Conservation (phyloP, 2,329 filamentous ascomycete genomes). For the Pestalotiopsis sp. region DNA sequence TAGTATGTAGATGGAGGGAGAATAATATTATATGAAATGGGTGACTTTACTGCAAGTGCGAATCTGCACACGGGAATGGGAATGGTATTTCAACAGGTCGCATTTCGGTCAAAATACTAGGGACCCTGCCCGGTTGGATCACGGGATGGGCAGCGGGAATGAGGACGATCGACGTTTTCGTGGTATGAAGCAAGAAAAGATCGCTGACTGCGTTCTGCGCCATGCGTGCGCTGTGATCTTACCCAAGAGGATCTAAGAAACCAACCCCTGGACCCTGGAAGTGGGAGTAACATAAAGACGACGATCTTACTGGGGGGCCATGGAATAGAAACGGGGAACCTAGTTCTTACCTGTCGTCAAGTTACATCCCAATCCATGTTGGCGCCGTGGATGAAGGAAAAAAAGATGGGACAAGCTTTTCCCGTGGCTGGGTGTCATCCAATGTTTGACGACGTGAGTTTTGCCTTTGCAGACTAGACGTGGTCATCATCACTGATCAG, state of each 20-base stretch:
- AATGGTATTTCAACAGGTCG: neutral
- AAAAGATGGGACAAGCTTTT: slow-evolving; percentile 1
- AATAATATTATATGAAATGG: neutral
- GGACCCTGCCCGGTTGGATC: neutral
- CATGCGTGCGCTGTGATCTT: neutral
- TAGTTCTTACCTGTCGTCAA: neutral
- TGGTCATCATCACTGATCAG: neutral
- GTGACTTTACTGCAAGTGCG: neutral
- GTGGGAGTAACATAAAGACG: neutral
- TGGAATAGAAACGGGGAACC: neutral
- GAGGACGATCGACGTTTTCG: slow-evolving; percentile 7
- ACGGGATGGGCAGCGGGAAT: neutral
- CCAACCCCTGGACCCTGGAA: neutral
- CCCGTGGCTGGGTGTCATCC: slow-evolving; percentile 5
- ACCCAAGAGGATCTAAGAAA: neutral
- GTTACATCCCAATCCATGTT: neutral
- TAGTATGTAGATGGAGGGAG: neutral
- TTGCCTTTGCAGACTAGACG: neutral
- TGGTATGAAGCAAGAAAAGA: slow-evolving; percentile 1
- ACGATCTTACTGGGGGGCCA: neutral
- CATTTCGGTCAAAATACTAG: neutral
- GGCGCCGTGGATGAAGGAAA: neutral
- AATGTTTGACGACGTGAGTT: neutral
- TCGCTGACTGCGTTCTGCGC: slow-evolving; percentile 2
- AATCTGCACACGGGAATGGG: neutral